A percentile compares a stretch with the other conserved stretches of the same genome.
Conservation (phyloP, 2,329 filamentous ascomycete genomes). For the Gaeumannomyces tritici region DNA sequence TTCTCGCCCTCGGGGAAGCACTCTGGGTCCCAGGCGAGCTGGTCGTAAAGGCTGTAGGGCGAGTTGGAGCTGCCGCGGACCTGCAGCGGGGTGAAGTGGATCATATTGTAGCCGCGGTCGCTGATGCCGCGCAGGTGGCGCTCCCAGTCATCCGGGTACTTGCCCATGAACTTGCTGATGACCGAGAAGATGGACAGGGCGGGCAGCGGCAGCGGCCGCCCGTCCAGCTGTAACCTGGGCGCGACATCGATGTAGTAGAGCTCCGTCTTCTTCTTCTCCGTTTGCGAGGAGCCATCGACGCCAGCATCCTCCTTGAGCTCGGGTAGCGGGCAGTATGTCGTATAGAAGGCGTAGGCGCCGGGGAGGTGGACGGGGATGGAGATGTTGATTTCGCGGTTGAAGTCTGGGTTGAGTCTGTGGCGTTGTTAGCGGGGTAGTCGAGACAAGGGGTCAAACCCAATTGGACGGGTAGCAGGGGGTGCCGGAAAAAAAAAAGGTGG, state of each 20-base stretch:
- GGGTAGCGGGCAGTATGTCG: constrained; percentile 81
- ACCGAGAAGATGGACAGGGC: constrained; percentile 87
- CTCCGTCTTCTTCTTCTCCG: constrained; percentile 56
- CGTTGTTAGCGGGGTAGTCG: neutral
- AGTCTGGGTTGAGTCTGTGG: constrained; percentile 73
- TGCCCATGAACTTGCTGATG: constrained; percentile 97
- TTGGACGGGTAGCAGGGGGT: neutral
- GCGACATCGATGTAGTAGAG: constrained; percentile 92
- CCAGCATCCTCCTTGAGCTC: constrained; percentile 53
- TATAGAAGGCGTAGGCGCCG: constrained; percentile 90
- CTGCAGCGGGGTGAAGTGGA: constrained; percentile 95
- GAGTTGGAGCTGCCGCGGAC: constrained; percentile 85
- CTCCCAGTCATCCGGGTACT: constrained; percentile 84
- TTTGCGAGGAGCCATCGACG: constrained; percentile 33
- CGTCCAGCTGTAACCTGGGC: constrained; percentile 67
- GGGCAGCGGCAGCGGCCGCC: constrained; percentile 67
- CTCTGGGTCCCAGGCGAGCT: constrained; percentile 72
- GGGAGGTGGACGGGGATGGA: constrained; percentile 75
- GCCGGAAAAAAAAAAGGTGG: neutral
- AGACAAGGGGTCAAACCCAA: constrained; percentile 6
- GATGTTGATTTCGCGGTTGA: constrained; percentile 85
- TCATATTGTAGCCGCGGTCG: constrained; percentile 93
- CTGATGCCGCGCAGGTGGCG: constrained; percentile 81
- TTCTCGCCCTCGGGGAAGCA: constrained; percentile 79
- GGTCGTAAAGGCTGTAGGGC: constrained; percentile 93